These are phyloP conservation scores for Diaporthe citriasiana DNA, from an alignment of 2,329 filamentous ascomycete genomes.

Conservation along the genomic window DNA sequence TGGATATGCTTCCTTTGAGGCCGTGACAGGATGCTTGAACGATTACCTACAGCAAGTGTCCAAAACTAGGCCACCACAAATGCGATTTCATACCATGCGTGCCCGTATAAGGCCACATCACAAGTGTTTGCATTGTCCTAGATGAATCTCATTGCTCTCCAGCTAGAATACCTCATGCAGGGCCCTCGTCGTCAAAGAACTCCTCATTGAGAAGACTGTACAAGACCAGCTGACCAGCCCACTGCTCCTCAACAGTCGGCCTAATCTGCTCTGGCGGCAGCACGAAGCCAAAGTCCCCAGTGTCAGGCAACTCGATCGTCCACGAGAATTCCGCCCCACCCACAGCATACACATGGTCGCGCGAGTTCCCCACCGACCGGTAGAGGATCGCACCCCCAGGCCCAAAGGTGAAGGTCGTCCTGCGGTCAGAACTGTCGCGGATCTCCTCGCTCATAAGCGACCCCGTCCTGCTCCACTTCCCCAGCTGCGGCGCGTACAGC, in stretches of 20 bases:
- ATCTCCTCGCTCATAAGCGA: slow-evolving; percentile 63
- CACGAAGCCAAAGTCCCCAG: slow-evolving; percentile 58
- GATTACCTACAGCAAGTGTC: no score
- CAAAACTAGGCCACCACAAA: no score
- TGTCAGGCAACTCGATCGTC: slow-evolving; percentile 57
- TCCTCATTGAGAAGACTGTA: slow-evolving; percentile 23
- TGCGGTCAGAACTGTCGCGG: slow-evolving; percentile 56
- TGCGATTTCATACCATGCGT: no score
- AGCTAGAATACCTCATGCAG: neutral
- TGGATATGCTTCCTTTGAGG: no score
- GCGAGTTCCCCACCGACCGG: slow-evolving; percentile 62
- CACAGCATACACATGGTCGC: slow-evolving; percentile 61
- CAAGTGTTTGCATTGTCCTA: neutral
- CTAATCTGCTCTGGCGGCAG: slow-evolving; percentile 59
- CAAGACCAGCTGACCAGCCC: neutral
- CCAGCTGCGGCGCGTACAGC: slow-evolving; percentile 61
- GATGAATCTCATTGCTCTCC: neutral
- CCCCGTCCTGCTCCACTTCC: slow-evolving; percentile 63
- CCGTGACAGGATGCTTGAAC: no score
- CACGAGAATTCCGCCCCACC: slow-evolving; percentile 58
- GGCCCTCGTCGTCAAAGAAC: slow-evolving; percentile 15
- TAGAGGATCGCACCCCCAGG: slow-evolving; percentile 53
- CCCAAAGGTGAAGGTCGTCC: slow-evolving; percentile 65
- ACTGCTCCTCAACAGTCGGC: slow-evolving; percentile 57
- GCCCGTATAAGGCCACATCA: no score